Evolutionary conservation across 305 asterid species (phyloP).

Genomic region (Solanum chacoense): DNA sequence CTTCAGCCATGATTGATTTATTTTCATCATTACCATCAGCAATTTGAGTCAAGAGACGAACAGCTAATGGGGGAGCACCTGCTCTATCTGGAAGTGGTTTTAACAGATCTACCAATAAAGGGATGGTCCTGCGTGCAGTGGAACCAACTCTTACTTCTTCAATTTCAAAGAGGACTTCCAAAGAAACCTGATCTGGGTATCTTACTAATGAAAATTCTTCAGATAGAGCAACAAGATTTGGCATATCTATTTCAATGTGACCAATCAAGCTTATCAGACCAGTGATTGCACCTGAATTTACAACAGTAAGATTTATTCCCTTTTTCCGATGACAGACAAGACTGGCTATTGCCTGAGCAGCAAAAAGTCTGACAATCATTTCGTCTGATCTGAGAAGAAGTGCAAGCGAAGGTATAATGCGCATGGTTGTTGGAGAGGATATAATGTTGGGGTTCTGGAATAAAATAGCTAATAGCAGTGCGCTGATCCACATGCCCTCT

Average conservation of each 20-base stretch:
- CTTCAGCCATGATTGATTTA: slow-evolving; percentile 91
- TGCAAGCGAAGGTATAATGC: slow-evolving; percentile 78
- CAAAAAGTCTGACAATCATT: slow-evolving; percentile 70
- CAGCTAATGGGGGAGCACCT: slow-evolving; percentile 89
- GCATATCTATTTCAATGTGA: slow-evolving; percentile 69
- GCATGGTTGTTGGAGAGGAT: slow-evolving; percentile 74
- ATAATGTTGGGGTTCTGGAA: slow-evolving; percentile 80
- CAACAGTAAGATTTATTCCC: slow-evolving; percentile 97
- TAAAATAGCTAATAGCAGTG: slow-evolving; percentile 66
- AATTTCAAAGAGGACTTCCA: slow-evolving; percentile 84
- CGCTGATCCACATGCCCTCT: slow-evolving; percentile 75
- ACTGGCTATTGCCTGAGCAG: slow-evolving; percentile 92
- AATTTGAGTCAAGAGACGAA: slow-evolving; percentile 81
- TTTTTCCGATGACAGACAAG: slow-evolving; percentile 95
- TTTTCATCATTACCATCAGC: slow-evolving; percentile 72
- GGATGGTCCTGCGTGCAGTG: slow-evolving; percentile 78
- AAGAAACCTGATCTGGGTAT: slow-evolving; percentile 91
- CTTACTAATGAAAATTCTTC: slow-evolving; percentile 74
- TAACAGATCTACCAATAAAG: slow-evolving; percentile 90
- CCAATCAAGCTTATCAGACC: slow-evolving; percentile 91
- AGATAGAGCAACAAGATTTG: slow-evolving; percentile 69
- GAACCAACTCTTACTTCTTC: slow-evolving; percentile 96
- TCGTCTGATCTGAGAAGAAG: slow-evolving; percentile 80
- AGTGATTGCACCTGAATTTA: slow-evolving; percentile 88
- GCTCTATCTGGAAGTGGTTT: slow-evolving; percentile 98